A percentile compares a stretch with the other conserved stretches of the same genome.
These are phyloP conservation scores for Phaffia rhodozyma DNA, from an alignment of 1,284 basidiomycete species.

Conservation along the genomic window DNA sequence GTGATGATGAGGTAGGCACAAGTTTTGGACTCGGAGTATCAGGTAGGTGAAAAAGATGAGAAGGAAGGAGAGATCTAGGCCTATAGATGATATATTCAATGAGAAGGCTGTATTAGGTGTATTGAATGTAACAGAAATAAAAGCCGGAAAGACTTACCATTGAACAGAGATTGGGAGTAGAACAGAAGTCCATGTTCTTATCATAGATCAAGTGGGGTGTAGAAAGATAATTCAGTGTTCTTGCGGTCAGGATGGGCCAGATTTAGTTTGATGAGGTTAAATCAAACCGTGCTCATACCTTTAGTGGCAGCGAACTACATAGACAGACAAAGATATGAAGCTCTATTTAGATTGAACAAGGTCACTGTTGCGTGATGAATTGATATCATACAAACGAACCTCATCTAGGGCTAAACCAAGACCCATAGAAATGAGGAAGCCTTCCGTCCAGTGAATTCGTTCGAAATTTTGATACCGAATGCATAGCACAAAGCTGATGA, in stretches of 20 bases:
- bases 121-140: slow-evolving; percentile 56
- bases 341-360: neutral
- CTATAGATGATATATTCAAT: slow-evolving; percentile 61
- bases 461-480: slow-evolving; percentile 46
- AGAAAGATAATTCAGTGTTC: too few relatives aligned
- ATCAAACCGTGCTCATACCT: too few relatives aligned
- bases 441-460: slow-evolving; percentile 49
- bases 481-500: slow-evolving; percentile 44
- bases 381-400: slow-evolving; percentile 40
- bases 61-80: slow-evolving; percentile 68
- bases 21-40: slow-evolving; percentile 51
- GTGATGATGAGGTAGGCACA: slow-evolving; percentile 35
- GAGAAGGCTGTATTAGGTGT: slow-evolving; percentile 33
- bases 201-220: too few relatives aligned
- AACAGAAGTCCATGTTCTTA: slow-evolving; percentile 49
- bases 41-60: slow-evolving; percentile 59
- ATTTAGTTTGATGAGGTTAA: too few relatives aligned
- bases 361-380: neutral
- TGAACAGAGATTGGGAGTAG: slow-evolving; percentile 39
- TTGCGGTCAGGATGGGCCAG: too few relatives aligned
- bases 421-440: slow-evolving; percentile 59
- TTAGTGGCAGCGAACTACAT: slow-evolving; percentile 32
- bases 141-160: slow-evolving; percentile 44
- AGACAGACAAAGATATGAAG: neutral
- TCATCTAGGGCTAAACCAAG: slow-evolving; percentile 66